Evolutionary conservation across 2,329 filamentous ascomycete genomes (phyloP).

Genomic region (Dactylonectria estremocensis): DNA sequence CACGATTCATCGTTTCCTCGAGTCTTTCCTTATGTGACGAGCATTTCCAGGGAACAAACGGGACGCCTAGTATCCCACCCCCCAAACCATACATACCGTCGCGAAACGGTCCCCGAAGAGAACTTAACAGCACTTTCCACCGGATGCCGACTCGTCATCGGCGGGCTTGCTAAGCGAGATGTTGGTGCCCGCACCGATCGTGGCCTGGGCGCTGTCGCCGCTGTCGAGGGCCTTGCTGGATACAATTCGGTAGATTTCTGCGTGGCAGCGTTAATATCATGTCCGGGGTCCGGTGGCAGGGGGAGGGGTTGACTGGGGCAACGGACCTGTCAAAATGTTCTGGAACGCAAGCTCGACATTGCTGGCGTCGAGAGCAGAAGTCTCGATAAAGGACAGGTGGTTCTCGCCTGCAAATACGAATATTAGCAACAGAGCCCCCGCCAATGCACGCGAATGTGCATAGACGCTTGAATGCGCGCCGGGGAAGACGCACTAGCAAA

Average conservation of each 20-base stretch:
- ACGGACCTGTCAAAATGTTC: constrained; percentile 96
- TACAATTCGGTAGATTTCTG: constrained; percentile 99
- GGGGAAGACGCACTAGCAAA: constrained; percentile 83
- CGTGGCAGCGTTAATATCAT: constrained; percentile 30
- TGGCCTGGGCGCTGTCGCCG: constrained; percentile 85
- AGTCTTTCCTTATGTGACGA: constrained; percentile 53
- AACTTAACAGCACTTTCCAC: constrained; percentile 84
- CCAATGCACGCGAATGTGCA: constrained; percentile 15
- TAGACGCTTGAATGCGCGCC: constrained; percentile 14
- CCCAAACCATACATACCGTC: constrained; percentile 48
- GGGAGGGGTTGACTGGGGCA: constrained; percentile 3
- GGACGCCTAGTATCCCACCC: constrained; percentile 54
- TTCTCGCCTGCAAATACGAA: constrained; percentile 80
- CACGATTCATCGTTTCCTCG: constrained; percentile 54
- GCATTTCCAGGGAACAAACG: constrained; percentile 52
- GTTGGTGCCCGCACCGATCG: constrained; percentile 84
- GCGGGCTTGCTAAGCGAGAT: constrained; percentile 90
- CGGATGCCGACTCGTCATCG: constrained; percentile 82
- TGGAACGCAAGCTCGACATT: constrained; percentile 99
- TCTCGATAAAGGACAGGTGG: constrained; percentile 99
- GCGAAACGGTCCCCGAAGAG: constrained; percentile 42
- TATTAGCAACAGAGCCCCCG: constrained; percentile 33
- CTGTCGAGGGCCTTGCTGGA: constrained; percentile 97
- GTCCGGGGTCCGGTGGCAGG: constrained; percentile 13
- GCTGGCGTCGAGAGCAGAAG: constrained; percentile 97